Base-by-base conservation (phyloP, 352 stramenopile species). In the Globisporangium rhizosaccharum region DNA sequence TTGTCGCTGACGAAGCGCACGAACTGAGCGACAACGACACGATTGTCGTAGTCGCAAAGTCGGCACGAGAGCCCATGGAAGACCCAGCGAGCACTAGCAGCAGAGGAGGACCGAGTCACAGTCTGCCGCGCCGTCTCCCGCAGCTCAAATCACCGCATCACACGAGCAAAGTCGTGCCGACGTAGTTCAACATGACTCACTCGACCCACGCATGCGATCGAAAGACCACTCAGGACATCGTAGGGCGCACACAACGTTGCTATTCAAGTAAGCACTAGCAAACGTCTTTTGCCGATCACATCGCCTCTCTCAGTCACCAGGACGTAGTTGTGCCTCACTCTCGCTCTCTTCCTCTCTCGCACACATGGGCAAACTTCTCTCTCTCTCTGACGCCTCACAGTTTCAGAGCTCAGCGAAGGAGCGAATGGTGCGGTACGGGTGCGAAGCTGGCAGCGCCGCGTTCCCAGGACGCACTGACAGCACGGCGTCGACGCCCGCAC, bases 391-490 rank as follows among this genome's bases (percentile, higher is more conserved):
- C 2, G 15, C 17, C 28, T 8, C 39, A 20, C 53, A 23, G 17
- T 30, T 28, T 65, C 57, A 67, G 15, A 92, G 70, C 69, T 92
- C 73, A 23, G 58, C 66, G 46, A 92, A 92, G 18, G 82, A 88
- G 12, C 53, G 62, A 53, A 90, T 79, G 28, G 71, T 78, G 42
- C 53, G 67, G 70, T 82, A 88, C 65, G 68, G 62, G 62, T 85
- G 79, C 23, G 63, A 57, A 2, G 72, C 63, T 1, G 85, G 85
- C 56, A 97, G 70, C 47, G 79, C 65, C 41, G 75, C 75, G 72
- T 96, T 97, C 37, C 89, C 87, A n/a, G 87, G 87, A 53, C 89
- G 86, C 55, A 96, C 75, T 3, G 85, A 90, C 36, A 97, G 67
- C 51, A 88, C 77, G 11, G 75, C 76, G 59, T 84, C 65, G 4